phyloP scores from a whole-genome alignment of 345 rosid species.

The Excoecaria agallocha region DNA sequence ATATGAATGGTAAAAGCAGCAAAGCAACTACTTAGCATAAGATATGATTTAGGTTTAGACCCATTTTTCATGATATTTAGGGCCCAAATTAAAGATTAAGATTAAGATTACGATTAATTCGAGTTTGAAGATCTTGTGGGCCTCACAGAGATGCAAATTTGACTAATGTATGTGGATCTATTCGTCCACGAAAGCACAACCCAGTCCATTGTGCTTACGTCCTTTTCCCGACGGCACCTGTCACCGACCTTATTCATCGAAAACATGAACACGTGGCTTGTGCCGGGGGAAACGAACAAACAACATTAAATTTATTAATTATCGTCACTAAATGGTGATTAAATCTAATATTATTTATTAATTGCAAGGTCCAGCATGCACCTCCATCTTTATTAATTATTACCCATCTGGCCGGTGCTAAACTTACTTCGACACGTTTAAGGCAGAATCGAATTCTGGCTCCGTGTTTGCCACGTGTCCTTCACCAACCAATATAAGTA shows the following conservation, averaged over 20 bases:
- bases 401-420: constrained; percentile 44
- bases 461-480: constrained; percentile 38
- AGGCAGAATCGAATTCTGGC: constrained; percentile 53
- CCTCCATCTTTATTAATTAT: background rate
- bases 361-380: background rate
- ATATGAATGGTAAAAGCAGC: too few species aligned
- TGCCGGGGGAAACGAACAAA: constrained; percentile 26
- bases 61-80: too few species aligned
- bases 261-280: constrained; percentile 32
- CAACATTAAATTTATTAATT: background rate
- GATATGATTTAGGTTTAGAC: too few species aligned
- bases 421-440: constrained; percentile 39
- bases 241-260: constrained; percentile 26
- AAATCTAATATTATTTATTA: background rate
- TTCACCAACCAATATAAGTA: background rate
- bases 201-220: too few species aligned
- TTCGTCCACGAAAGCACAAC: too few species aligned
- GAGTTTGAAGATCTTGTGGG: too few species aligned
- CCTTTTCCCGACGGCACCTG: background rate
- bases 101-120: too few species aligned
- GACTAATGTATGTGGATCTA: too few species aligned
- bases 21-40: too few species aligned
- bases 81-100: too few species aligned
- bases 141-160: too few species aligned
- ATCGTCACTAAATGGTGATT: background rate